These are phyloP conservation scores for baker's yeast (Saccharomyces cerevisiae) DNA, from an alignment of 805 yeast genomes.

Conservation along the genomic window DNA sequence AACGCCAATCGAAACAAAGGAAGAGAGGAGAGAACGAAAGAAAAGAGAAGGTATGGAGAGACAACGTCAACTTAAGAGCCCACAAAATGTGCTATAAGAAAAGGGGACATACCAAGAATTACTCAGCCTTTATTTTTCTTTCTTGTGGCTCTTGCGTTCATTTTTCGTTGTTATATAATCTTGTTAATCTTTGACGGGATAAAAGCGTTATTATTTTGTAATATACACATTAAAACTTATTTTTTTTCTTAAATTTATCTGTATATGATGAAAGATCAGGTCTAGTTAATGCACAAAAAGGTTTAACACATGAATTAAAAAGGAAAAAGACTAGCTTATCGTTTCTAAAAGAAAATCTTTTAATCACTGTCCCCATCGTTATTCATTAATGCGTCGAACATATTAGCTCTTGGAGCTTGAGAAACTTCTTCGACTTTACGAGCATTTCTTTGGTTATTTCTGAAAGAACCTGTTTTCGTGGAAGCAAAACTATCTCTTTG, in stretches of 20 bases:
- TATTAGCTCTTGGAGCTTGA: constrained; percentile 21
- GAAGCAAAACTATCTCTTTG: constrained; percentile 25
- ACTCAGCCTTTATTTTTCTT: not conserved
- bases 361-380: constrained; percentile 20
- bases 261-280: not conserved
- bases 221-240: constrained; percentile 2
- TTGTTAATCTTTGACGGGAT: not conserved
- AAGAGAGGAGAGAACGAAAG: constrained; percentile 47
- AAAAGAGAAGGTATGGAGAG: constrained; percentile 37
- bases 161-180: not conserved
- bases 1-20: constrained; percentile 40
- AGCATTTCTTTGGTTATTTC: constrained; percentile 19
- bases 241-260: not conserved
- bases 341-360: not conserved
- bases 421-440: constrained; percentile 20
- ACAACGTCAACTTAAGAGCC: constrained; percentile 13
- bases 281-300: constrained; percentile 7
- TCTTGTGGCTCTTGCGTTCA: not conserved
- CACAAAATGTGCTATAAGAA: not conserved
- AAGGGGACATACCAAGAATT: not conserved
- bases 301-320: constrained; percentile 9
- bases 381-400: constrained; percentile 30
- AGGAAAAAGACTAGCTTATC: not conserved
- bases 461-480: constrained; percentile 26
- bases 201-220: not conserved